Conservation (phyloP, 768 basidiomycete genomes). For the Tricholoma furcatifolium region DNA sequence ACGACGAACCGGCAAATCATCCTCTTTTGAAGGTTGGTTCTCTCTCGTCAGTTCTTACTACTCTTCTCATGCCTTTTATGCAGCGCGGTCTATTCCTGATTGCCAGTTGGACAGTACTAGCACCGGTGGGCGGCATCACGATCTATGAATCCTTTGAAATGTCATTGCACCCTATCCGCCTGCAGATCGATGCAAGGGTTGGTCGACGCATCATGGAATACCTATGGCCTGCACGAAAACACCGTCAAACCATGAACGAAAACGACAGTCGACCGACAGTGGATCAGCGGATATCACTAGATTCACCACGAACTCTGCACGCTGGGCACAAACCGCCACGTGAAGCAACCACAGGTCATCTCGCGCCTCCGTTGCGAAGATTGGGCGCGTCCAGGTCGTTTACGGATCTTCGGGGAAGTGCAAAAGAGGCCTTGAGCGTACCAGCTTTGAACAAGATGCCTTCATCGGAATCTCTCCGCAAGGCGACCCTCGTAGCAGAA, state of each 20-base stretch:
- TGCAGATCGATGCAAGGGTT: constrained; percentile 83
- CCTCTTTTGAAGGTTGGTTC: constrained; percentile 64
- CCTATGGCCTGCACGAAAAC: constrained; percentile 70
- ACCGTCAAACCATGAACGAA: constrained; percentile 28
- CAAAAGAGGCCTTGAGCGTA: constrained; percentile 21
- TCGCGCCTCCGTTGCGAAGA: constrained; percentile 45
- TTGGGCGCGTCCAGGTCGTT: constrained; percentile 67
- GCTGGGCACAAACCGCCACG: constrained; percentile 5
- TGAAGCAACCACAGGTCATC: constrained; percentile 12
- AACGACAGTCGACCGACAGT: constrained; percentile 11
- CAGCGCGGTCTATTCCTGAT: constrained; percentile 73
- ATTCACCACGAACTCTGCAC: constrained; percentile 45
- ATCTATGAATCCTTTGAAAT: constrained; percentile 84
- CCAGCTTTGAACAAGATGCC: constrained; percentile 35
- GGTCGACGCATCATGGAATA: constrained; percentile 86
- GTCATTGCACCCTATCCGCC: constrained; percentile 79
- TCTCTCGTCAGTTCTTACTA: not conserved
- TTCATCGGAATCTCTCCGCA: constrained; percentile 38
- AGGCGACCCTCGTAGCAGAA: constrained; percentile 13
- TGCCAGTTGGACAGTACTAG: constrained; percentile 79
- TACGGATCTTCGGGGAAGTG: constrained; percentile 58
- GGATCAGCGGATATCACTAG: constrained; percentile 43
- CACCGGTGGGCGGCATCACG: constrained; percentile 91
- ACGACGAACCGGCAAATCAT: constrained; percentile 67
- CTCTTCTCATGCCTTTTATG: not conserved